Evolutionary conservation across 352 stramenopile genomes (phyloP), one percentile per base, ranked within the genome.

Genomic region (Phytopythium sindhum): DNA sequence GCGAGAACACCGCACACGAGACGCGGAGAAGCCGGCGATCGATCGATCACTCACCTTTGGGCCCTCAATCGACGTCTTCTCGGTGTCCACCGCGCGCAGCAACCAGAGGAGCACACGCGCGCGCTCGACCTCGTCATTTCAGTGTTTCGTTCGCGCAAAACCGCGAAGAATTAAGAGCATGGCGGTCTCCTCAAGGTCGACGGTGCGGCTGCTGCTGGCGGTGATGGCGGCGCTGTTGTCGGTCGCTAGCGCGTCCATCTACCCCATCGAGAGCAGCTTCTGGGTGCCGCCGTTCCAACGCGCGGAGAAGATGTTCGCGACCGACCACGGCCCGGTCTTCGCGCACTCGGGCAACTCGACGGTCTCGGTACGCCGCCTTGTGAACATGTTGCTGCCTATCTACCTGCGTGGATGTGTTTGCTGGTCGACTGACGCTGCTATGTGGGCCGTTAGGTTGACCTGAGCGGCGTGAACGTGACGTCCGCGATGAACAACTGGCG

Each of bases 301-400:
- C 57, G 85, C 86, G 10, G 86, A 95, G 68, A 95, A 95, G 70
- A 81, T 95, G 55, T 95, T 95, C 66, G 86, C 82, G 21, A 89
- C 75, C 7, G 65, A 95, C 61, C 61, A 84, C 9, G 86, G 86
- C 0, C 86, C 86, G 0, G 69, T 95, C 24, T 71, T 95, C 45
- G 80, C 81, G 44, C 75, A 77, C 63, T 57, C 58, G 0, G 86
- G 86, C 53, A 81, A 91, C 58, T 90, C 86, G 14, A 84, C 71
- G 2, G 70, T 95, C 67, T 75, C 76, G 55, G 80, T 89, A 72
- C 54, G 69, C n/a, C n/a, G n/a, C n/a, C n/a, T n/a, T n/a, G n/a
- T n/a, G n/a, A n/a, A n/a, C n/a, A n/a, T n/a, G n/a, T n/a, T n/a
- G n/a, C n/a, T n/a, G n/a, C n/a, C n/a, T n/a, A n/a, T 68, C 8